Evolutionary conservation across 106 monocot genomes (phyloP).

Genomic region (Vanilla planifolia): DNA sequence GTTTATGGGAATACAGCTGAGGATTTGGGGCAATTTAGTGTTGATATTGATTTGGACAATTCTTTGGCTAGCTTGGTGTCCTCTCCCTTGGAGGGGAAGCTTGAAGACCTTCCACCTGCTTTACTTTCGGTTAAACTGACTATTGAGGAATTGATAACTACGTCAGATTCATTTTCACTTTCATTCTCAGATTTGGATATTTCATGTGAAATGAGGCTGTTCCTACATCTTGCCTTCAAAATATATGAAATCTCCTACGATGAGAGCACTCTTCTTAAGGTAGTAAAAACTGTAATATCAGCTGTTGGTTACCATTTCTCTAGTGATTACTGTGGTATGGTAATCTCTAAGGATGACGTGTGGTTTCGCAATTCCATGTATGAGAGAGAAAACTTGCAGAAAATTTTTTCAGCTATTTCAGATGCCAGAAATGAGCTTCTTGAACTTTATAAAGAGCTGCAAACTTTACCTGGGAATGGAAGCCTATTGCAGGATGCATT

Average conservation of each 20-base stretch:
- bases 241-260: conserved; percentile 38
- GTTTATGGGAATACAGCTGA: conserved; percentile 97
- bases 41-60: conserved; percentile 78
- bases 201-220: conserved; percentile 54
- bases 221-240: conserved; percentile 47
- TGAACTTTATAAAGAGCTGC: conserved; percentile 33
- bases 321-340: conserved; percentile 11
- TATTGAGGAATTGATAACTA: conserved; percentile 60
- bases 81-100: conserved; percentile 74
- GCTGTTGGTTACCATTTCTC: conserved; percentile 39
- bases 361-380: neutral
- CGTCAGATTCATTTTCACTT: conserved; percentile 38
- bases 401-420: conserved; percentile 20
- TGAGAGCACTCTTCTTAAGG: conserved; percentile 24
- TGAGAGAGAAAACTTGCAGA: conserved; percentile 20
- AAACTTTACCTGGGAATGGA: conserved; percentile 8
- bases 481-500: conserved; percentile 14
- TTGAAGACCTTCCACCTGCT: conserved; percentile 89
- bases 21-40: conserved; percentile 92
- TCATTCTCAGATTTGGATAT: conserved; percentile 37
- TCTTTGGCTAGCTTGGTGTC: conserved; percentile 66
- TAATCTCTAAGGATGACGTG: conserved; percentile 12
- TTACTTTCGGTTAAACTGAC: conserved; percentile 41
- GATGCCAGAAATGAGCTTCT: conserved; percentile 51
- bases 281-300: conserved; percentile 45